Base-by-base conservation (phyloP, 495 filamentous ascomycete species). In the Annulohypoxylon maeteangense region DNA sequence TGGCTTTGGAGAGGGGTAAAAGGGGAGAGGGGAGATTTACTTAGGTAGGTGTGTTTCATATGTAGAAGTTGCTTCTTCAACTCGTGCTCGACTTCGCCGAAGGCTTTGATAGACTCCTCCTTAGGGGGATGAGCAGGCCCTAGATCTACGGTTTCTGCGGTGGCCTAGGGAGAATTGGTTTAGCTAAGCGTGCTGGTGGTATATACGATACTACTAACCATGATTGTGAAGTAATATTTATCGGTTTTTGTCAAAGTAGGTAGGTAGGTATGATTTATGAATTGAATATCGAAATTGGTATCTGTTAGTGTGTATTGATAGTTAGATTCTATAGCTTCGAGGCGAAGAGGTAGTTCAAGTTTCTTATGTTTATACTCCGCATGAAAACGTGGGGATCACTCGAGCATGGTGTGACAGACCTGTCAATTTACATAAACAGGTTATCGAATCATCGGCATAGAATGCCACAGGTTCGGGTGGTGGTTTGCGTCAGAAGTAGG, bases 41-140 rank as follows among this genome's bases (percentile, higher is more conserved):
- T 77, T 3, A 71, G 75, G 50, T 77, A 77, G 3, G 75, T 74
- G 74, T 85, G 85, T 32, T 85, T 85, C 47, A 81, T 78, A 63
- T 86, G 82, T 8, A 85, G 78, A 32, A 87, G 81, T 27, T 77
- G 64, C 63, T 81, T 81, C 81, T 87, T 87, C 25, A 87, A 72
- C 7, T 84, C 80, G 7, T 75, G 68, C 62, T 85, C 75, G 57
- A 87, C 78, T 48, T 84, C 77, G 45, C 79, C 74, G 78, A 86
- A 87, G 23, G 81, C 81, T 42, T 81, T 80, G 76, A 86, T 75
- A 38, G 85, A 82, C 22, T 87, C 85, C 62, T 84, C 80, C 74
- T 84, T 85, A 22, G 85, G 86, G 27, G 77, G 62, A 50, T 88
- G 86, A 31, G 80, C 69, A 45, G 81, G 76, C 0, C 81, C 80